Conservation (phyloP, 1,284 basidiomycete genomes). For the Sporisorium iseilematis-ciliati region DNA sequence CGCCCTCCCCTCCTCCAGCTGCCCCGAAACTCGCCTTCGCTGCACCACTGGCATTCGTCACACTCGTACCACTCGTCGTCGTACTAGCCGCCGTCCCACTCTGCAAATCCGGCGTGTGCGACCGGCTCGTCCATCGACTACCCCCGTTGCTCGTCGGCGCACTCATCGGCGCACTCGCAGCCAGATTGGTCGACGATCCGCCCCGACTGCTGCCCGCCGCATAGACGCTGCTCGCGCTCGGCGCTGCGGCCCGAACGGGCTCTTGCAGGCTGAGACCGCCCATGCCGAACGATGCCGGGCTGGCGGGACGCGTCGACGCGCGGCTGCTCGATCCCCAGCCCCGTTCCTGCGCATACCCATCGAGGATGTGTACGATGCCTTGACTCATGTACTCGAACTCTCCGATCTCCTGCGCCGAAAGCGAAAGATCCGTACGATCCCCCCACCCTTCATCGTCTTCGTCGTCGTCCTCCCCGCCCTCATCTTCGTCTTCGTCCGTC, state of each 20-base stretch:
- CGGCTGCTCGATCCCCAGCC: conserved; percentile 44
- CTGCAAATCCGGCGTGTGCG: conserved; percentile 37
- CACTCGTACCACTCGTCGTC: conserved; percentile 11
- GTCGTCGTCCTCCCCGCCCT: conserved; percentile 32
- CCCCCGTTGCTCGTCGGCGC: conserved; percentile 39
- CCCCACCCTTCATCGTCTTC: conserved; percentile 39
- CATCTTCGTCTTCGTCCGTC: conserved; percentile 18
- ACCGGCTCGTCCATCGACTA: conserved; percentile 48
- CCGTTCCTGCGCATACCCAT: conserved; percentile 55
- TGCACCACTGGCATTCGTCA: conserved; percentile 2
- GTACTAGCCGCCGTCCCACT: conserved; percentile 22
- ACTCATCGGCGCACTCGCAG: conserved; percentile 18
- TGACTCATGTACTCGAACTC: conserved; percentile 63
- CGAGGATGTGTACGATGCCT: conserved; percentile 60
- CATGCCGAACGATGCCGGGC: conserved; percentile 30
- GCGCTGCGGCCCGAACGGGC: not conserved
- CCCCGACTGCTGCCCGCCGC: conserved; percentile 26
- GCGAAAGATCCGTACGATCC: conserved; percentile 50
- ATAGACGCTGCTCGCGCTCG: conserved; percentile 19
- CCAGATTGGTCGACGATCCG: conserved; percentile 26
- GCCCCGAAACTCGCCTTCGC: not conserved
- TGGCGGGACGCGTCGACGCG: conserved; percentile 43
- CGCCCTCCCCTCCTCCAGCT: not conserved
- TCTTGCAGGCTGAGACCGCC: conserved; percentile 42
- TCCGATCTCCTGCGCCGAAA: conserved; percentile 57